Base-by-base conservation (phyloP, 345 rosid genomes). In the Odontarrhena argentea region DNA sequence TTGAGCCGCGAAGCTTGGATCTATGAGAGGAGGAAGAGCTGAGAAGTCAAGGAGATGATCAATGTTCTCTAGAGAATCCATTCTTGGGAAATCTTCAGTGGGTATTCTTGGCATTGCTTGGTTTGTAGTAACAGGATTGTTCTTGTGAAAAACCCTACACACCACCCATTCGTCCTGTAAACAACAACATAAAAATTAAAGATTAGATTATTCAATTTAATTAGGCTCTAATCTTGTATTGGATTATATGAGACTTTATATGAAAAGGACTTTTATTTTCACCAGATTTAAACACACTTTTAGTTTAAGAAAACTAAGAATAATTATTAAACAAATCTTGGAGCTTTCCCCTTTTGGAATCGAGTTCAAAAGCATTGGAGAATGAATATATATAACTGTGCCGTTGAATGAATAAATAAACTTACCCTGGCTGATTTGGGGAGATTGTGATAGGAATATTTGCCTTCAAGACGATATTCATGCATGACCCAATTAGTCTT, bases 401-500 rank as follows among this genome's bases (percentile, higher is more conserved):
- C 22, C 22, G 22, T 18, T 18, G 22, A 18, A 18, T 18, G 22
- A 18, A 34, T 35, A 8, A 7, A 18, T 12, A 25, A 53, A 35
- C 60, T 55, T 77, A 94, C 99, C 91, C 81, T 85, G 41, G 95
- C 75, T 58, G 76, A 43, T 59, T 77, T 87, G 62, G 93, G 89
- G 40, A 89, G 96, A 68, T 75, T 82, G 80, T 78, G 85, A 67
- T 88, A 91, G 24, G 93, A 82, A 71, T 84, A 80, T 80, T 87
- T 88, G 77, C 96, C 99, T 67, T 94, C 96, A 38, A 94, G 87
- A 42, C 99, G 83, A 46, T 70, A 94, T 57, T 94, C 99, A 80
- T 94, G 99, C 96, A 94, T 94, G 44, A 94, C 95, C 99, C 99
- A 94, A 49, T 87, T 91, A 14, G 88, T 81, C 72, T 94, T 94